Evolutionary conservation across 805 yeast genomes (phyloP).

Genomic region (Torulaspora maleeae): DNA sequence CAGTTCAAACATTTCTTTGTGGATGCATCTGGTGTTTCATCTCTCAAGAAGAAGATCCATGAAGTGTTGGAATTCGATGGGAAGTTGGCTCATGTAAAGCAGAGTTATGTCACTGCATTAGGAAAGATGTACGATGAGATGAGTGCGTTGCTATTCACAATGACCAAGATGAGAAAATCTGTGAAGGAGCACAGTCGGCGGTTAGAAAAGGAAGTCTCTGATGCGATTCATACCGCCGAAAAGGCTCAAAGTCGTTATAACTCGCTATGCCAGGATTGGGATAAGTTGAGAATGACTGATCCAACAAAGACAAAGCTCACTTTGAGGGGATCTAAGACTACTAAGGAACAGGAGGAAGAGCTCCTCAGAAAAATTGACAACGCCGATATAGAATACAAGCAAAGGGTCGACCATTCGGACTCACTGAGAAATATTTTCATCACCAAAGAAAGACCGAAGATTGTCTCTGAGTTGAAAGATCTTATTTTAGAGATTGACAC

Average conservation of each 20-base stretch:
- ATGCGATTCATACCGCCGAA: conserved; percentile 77
- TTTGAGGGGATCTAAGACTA: conserved; percentile 70
- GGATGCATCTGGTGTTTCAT: conserved; percentile 30
- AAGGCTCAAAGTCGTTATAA: conserved; percentile 79
- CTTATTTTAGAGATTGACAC: conserved; percentile 82
- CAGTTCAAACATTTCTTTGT: conserved; percentile 48
- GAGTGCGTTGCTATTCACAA: conserved; percentile 60
- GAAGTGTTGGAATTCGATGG: conserved; percentile 75
- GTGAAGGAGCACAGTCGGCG: conserved; percentile 78
- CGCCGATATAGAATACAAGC: conserved; percentile 84
- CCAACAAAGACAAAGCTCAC: conserved; percentile 80
- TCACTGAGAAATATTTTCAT: conserved; percentile 69
- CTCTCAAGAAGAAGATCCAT: conserved; percentile 63
- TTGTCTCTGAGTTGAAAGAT: conserved; percentile 65
- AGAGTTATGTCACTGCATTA: conserved; percentile 71
- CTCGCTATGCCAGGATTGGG: conserved; percentile 80
- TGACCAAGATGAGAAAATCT: conserved; percentile 66
- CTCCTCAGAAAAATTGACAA: conserved; percentile 69
- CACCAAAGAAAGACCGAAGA: conserved; percentile 70
- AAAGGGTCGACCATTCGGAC: conserved; percentile 67
- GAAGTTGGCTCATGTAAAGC: conserved; percentile 62
- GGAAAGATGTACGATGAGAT: conserved; percentile 85
- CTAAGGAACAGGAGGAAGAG: conserved; percentile 86
- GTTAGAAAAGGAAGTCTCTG: conserved; percentile 78
- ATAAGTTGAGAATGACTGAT: conserved; percentile 72